phyloP scores from a whole-genome alignment of 2,329 filamentous ascomycete species.

The Sporothrix pallida region DNA sequence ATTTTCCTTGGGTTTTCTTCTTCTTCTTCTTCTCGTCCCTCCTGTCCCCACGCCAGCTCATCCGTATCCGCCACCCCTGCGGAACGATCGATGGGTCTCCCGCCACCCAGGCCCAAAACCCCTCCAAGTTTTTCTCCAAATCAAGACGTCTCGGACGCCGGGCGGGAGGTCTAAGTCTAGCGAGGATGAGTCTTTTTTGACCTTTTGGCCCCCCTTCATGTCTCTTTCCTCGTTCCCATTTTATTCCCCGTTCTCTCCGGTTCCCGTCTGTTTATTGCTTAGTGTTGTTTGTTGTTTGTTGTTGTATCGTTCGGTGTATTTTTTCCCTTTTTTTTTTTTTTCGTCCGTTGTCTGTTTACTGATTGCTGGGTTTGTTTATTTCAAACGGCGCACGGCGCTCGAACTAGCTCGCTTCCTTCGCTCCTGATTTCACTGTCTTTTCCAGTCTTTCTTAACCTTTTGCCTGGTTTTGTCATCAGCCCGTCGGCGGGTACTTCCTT shows the following conservation, averaged over 20 bases:
- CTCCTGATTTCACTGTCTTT: neutral
- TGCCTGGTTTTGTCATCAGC: conserved; percentile 21
- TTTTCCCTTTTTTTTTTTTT: neutral
- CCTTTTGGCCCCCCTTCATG: neutral
- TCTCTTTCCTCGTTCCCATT: neutral
- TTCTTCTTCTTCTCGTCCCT: neutral
- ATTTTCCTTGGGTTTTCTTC: neutral
- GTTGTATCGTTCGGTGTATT: neutral
- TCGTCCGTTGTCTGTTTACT: neutral
- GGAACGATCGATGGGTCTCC: conserved; percentile 22
- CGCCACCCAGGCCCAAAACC: neutral
- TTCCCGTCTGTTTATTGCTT: neutral
- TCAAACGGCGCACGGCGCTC: neutral
- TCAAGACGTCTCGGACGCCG: neutral
- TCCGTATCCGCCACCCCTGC: conserved; percentile 25
- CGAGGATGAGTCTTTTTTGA: conserved; percentile 11
- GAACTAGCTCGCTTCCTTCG: conserved; percentile 13
- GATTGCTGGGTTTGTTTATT: neutral
- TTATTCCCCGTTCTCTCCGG: conserved; percentile 2
- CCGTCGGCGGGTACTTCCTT: conserved; percentile 6
- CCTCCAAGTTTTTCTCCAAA: neutral
- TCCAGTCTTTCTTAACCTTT: neutral
- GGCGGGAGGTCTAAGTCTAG: conserved; percentile 3
- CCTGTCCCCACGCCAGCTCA: neutral
- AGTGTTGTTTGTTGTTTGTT: neutral